Evolutionary conservation across 352 stramenopile species (phyloP), one percentile per base, ranked within the genome.

Genomic region (Globisporangium takayamanum): DNA sequence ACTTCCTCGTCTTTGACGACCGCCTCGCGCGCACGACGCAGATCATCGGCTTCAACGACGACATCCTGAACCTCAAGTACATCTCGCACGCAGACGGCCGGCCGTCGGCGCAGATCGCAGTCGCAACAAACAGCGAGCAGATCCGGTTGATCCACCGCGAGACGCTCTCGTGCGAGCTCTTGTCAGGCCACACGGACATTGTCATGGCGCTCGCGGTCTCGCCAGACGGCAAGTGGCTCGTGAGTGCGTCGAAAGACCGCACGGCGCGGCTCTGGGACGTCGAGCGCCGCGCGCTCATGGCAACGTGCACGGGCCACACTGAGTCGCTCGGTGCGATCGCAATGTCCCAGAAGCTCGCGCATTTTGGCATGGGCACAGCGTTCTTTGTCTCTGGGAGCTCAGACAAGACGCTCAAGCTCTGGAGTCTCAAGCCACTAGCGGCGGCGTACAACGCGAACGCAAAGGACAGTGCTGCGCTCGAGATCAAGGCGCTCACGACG

Each of bases 351-450:
- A 97, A 97, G 60, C 52, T 64, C 11, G 69, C 71, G 15, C 76
- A 81, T 50, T 95, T 88, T 49, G 59, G 72, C 7, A 86, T 80
- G 41, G 92, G 87, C 53, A 72, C 83, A 52, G 90, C 89, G 7
- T 99, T 98, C 77, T 96, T 95, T 63, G 87, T 99, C 16, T 98
- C 94, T n/a, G 96, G 92, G 14, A 98, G 89, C 60, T 84, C 92
- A 30, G 97, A 99, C 82, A 91, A 96, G 70, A 99, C 97, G 39
- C 78, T 99, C 26, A 99, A 99, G 77, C 81, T 97, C 72, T 99
- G 96, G 96, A 93, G 91, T 59, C 70, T 99, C 20, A 80, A 87
- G 75, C 76, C 68, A 57, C 82, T 90, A 36, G 67, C 73, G 20
- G 62, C 52, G 6, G 57, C 60, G 18, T 89, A 91, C 61, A 65